A percentile compares a stretch with the other conserved stretches of the same genome.
Conservation (phyloP, 768 basidiomycete species). For the Amanita molliuscula region DNA sequence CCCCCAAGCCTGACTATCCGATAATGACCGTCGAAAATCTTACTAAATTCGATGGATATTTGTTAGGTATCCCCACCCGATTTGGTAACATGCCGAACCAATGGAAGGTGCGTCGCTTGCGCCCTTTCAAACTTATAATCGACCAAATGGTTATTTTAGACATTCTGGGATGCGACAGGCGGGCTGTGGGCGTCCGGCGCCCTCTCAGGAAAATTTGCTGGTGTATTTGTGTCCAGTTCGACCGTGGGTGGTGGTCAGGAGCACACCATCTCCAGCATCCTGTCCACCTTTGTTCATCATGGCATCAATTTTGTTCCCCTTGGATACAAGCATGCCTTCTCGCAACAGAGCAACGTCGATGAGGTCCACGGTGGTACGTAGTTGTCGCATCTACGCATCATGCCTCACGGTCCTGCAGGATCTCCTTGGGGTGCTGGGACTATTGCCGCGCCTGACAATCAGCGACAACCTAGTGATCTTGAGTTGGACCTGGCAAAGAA, state of each 20-base stretch:
- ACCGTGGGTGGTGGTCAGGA: slow-evolving; percentile 80
- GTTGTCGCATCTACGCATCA: no score
- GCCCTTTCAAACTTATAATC: no score
- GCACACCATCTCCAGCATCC: slow-evolving; percentile 34
- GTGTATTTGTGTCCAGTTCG: slow-evolving; percentile 65
- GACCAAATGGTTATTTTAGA: slow-evolving; percentile 14
- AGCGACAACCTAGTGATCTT: slow-evolving; percentile 34
- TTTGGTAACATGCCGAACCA: slow-evolving; percentile 77
- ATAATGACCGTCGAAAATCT: slow-evolving; percentile 47
- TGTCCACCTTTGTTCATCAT: slow-evolving; percentile 62
- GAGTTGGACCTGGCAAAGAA: slow-evolving; percentile 41
- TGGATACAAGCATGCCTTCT: slow-evolving; percentile 47
- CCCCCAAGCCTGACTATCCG: slow-evolving; percentile 64
- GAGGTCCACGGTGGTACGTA: slow-evolving; percentile 54
- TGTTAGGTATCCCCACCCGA: slow-evolving; percentile 73
- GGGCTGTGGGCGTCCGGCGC: slow-evolving; percentile 47
- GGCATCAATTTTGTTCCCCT: slow-evolving; percentile 66
- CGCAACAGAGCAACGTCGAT: slow-evolving; percentile 24
- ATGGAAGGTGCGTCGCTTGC: slow-evolving; percentile 51
- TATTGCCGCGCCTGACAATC: slow-evolving; percentile 34
- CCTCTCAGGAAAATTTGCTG: slow-evolving; percentile 66
- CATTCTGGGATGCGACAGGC: slow-evolving; percentile 74
- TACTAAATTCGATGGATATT: slow-evolving; percentile 52
- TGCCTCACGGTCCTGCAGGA: slow-evolving; percentile 24
- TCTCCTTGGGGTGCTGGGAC: slow-evolving; percentile 76